These are phyloP conservation scores for Kandelia obovata DNA, from an alignment of 345 rosid genomes.

Conservation along the genomic window DNA sequence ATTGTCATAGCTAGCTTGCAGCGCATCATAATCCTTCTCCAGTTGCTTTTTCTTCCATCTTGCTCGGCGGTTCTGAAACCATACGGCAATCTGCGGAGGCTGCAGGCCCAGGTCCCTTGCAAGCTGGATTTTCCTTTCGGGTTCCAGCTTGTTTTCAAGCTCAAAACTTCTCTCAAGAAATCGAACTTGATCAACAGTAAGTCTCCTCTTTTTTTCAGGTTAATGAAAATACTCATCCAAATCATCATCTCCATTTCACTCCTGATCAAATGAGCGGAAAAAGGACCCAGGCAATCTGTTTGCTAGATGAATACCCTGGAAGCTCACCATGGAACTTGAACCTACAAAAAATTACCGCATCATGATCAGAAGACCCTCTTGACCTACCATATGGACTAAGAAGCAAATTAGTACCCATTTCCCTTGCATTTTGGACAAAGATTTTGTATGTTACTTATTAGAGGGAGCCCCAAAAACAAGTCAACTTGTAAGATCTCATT, in stretches of 20 bases:
- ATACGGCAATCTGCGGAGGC: conserved; percentile 29
- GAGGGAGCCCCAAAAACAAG: background rate
- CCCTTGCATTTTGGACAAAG: background rate
- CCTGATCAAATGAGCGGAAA: conserved; percentile 18
- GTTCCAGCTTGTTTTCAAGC: conserved; percentile 31
- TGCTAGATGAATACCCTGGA: conserved; percentile 19
- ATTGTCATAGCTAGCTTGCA: conserved; percentile 19
- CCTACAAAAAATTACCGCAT: conserved; percentile 7
- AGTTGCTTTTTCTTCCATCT: conserved; percentile 29
- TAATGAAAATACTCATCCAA: conserved; percentile 25
- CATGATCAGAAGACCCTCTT: background rate
- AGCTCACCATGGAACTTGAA: conserved; percentile 31
- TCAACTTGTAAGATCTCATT: background rate
- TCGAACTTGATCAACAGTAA: conserved; percentile 21
- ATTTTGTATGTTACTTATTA: no score
- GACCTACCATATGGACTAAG: background rate
- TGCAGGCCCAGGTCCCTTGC: conserved; percentile 29
- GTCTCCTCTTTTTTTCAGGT: conserved; percentile 29
- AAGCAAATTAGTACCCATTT: background rate
- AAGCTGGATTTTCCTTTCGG: conserved; percentile 29
- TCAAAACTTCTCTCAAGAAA: conserved; percentile 28
- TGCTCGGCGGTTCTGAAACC: conserved; percentile 34
- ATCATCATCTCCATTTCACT: conserved; percentile 24
- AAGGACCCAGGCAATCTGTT: conserved; percentile 15
- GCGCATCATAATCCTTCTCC: conserved; percentile 21